Base-by-base conservation (phyloP, 257 asterid species). In the Ilex aquifolium region DNA sequence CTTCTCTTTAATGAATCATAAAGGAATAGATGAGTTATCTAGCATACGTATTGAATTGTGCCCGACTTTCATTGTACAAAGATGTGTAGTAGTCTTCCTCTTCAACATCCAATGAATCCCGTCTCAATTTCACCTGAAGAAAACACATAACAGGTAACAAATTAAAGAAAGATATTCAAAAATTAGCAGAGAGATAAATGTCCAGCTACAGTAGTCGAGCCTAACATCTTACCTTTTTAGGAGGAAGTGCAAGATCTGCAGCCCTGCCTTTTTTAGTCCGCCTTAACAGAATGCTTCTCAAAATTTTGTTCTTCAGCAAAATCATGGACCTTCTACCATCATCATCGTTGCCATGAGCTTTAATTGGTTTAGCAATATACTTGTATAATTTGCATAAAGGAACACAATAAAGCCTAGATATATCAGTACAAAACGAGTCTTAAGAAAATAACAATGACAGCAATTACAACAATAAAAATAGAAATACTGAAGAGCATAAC, bases 261-360 rank as follows among this genome's bases (percentile, higher is more conserved):
- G 95, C 97, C 81, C 98, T 85, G 73, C 97, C 97, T 78, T 82
- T 86, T 72, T 92, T 92, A 17, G 98, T 92, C 65, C 98, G 96
- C 65, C 98, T 83, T 55, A 92, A 72, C 73, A 92, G 69, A 74
- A 83, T 73, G 84, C 83, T 83, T 80, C 79, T 86, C 79, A 92
- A 65, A 59, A 92, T 76, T 81, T 87, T 88, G 73, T 87, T 78
- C 77, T 84, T 92, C 65, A 92, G 76, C 76, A 88, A 78, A 73
- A 87, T 68, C 98, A 92, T 92, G 39, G 98, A 95, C 72, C 75
- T 85, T 71, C 77, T 77, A 48, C 91, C 89, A 3, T 14, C 55
- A 61, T 80, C 82, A 44, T 5, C 8, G 66, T 79, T 79, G 70
- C 95, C 91, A 36, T 71, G 69, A 70, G 68, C 74, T 80, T 85